Conservation (phyloP, 2,329 filamentous ascomycete genomes). For the Alternaria triticina region DNA sequence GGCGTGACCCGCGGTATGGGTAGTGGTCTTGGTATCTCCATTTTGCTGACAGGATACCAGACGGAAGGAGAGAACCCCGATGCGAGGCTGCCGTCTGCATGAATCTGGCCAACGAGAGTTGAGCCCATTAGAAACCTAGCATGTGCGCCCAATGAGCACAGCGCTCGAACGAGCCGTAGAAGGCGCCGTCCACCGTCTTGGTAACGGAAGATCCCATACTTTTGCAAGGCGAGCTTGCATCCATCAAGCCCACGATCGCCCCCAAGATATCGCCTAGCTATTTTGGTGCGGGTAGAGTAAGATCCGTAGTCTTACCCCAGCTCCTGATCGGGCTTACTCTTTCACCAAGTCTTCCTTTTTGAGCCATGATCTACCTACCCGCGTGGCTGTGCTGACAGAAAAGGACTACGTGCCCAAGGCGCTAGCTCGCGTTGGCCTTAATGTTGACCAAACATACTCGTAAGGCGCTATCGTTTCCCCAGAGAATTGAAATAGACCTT, state of each 20-base stretch:
- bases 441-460: not conserved
- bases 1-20: not conserved
- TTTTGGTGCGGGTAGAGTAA: conserved; percentile 26
- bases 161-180: not conserved
- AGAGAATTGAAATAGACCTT: not conserved
- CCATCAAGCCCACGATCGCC: conserved; percentile 18
- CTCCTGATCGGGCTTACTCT: conserved; percentile 6
- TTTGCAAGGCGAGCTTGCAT: conserved; percentile 11
- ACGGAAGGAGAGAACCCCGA: not conserved
- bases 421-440: not conserved
- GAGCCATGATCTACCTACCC: not conserved
- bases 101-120: not conserved
- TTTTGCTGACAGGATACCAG: not conserved
- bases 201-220: conserved; percentile 11
- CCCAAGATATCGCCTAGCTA: conserved; percentile 40
- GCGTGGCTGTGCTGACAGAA: conserved; percentile 20
- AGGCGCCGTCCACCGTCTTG: conserved; percentile 7
- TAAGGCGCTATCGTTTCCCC: conserved; percentile 1
- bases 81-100: not conserved
- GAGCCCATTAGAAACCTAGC: not conserved
- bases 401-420: conserved; percentile 1
- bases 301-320: conserved; percentile 24
- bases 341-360: conserved; percentile 15
- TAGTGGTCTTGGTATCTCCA: conserved; percentile 12
- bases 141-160: conserved; percentile 1